Evolutionary conservation across 169 alveolate species (phyloP).

Genomic region (Cryptosporidium sp.): DNA sequence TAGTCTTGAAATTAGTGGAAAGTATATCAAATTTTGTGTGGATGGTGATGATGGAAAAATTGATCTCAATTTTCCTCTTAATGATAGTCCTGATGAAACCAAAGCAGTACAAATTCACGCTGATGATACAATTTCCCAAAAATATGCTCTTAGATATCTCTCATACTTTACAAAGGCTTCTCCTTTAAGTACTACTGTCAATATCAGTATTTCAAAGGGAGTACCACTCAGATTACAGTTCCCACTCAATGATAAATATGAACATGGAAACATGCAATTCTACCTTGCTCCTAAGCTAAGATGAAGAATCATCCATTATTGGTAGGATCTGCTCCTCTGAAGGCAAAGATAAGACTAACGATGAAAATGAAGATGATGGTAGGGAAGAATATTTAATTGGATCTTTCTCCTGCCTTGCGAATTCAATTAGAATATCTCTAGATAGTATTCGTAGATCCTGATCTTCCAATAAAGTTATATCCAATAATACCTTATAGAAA

Average conservation of each 20-base stretch:
- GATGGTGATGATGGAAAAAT: slow-evolving; percentile 87
- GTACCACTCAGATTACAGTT: slow-evolving; percentile 82
- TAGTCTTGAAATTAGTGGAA: slow-evolving; percentile 85
- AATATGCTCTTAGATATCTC: slow-evolving; percentile 86
- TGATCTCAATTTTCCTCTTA: slow-evolving; percentile 82
- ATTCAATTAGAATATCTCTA: slow-evolving; percentile 3
- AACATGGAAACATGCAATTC: slow-evolving; percentile 67
- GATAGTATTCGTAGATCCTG: background rate
- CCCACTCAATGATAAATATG: slow-evolving; percentile 63
- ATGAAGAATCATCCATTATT: slow-evolving; percentile 6
- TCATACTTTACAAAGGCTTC: slow-evolving; percentile 87
- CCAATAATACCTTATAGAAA: slow-evolving; percentile 14
- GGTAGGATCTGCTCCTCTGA: background rate
- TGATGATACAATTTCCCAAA: slow-evolving; percentile 85
- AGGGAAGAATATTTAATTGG: background rate
- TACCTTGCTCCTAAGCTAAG: slow-evolving; percentile 73
- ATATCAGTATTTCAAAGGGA: slow-evolving; percentile 86
- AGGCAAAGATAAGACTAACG: background rate
- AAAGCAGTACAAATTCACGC: slow-evolving; percentile 81
- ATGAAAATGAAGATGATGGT: background rate
- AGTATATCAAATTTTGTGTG: slow-evolving; percentile 83
- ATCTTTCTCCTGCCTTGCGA: background rate
- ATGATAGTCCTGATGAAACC: slow-evolving; percentile 83
- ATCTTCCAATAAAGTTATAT: slow-evolving; percentile 40
- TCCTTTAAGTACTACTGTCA: slow-evolving; percentile 86